Conservation (phyloP, 495 filamentous ascomycete genomes). For the Talaromyces trachyspermus region DNA sequence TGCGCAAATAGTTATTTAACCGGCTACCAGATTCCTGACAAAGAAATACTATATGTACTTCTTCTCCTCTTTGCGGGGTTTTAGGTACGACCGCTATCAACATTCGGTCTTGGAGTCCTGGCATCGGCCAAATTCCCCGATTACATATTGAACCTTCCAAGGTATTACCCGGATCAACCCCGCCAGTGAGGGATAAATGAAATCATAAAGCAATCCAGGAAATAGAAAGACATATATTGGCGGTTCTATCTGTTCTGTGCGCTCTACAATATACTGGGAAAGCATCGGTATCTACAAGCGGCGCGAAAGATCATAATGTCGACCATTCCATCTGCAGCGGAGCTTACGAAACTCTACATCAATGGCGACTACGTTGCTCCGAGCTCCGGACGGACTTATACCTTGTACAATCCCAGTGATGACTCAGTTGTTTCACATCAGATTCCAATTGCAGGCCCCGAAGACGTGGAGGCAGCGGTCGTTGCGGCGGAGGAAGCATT, state of each 20-base stretch:
- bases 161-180: not conserved
- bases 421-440: constrained; percentile 7
- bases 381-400: not conserved
- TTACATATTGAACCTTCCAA: too few species aligned
- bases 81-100: not conserved
- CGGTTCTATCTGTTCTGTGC: too few species aligned
- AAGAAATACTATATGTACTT: not conserved
- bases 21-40: too few species aligned
- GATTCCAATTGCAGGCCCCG: constrained; percentile 10
- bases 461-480: constrained; percentile 9
- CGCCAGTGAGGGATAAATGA: too few species aligned
- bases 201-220: too few species aligned
- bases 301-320: not conserved
- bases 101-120: not conserved
- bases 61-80: not conserved
- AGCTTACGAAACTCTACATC: not conserved
- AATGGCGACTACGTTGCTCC: not conserved
- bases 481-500: constrained; percentile 6
- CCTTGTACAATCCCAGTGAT: constrained; percentile 12
- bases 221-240: too few species aligned
- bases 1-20: not conserved
- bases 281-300: too few species aligned
- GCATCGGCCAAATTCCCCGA: not conserved
- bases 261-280: too few species aligned
- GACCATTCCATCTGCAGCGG: not conserved